Conservation (phyloP, 371 early-diverging fungal genomes). For the Apophysomyces ossiformis region DNA sequence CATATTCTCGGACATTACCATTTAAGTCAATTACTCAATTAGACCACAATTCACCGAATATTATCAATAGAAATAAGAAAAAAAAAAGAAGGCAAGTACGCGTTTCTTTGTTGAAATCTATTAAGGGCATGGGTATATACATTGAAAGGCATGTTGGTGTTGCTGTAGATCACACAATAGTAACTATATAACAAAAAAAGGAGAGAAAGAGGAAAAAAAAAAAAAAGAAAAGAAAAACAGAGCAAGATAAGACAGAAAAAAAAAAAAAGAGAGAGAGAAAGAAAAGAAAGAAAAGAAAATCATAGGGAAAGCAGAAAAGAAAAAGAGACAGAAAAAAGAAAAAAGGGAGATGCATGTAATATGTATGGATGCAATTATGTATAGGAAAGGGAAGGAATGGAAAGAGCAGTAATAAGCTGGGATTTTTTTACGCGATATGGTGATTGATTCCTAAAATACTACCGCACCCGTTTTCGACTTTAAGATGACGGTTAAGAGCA, state of each 20-base stretch:
- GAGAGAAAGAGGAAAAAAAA: too few species aligned
- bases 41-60: too few species aligned
- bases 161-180: neutral
- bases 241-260: neutral
- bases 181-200: neutral
- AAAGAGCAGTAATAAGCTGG: neutral
- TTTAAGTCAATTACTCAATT: neutral
- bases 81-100: neutral
- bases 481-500: slow-evolving; percentile 72
- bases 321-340: neutral
- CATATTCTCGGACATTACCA: neutral
- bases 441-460: neutral
- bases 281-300: neutral
- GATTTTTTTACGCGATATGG: slow-evolving; percentile 7
- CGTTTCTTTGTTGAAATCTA: neutral
- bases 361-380: slow-evolving; percentile 9
- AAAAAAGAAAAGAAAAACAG: neutral
- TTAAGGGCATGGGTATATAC: neutral
- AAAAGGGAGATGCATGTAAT: neutral
- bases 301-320: neutral
- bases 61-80: neutral
- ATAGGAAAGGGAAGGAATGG: neutral
- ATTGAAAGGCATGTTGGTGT: neutral
- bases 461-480: slow-evolving; percentile 66
- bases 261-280: neutral